These are phyloP conservation scores for Schizophyllum amplum DNA, from an alignment of 1,284 basidiomycete species.

Conservation along the genomic window DNA sequence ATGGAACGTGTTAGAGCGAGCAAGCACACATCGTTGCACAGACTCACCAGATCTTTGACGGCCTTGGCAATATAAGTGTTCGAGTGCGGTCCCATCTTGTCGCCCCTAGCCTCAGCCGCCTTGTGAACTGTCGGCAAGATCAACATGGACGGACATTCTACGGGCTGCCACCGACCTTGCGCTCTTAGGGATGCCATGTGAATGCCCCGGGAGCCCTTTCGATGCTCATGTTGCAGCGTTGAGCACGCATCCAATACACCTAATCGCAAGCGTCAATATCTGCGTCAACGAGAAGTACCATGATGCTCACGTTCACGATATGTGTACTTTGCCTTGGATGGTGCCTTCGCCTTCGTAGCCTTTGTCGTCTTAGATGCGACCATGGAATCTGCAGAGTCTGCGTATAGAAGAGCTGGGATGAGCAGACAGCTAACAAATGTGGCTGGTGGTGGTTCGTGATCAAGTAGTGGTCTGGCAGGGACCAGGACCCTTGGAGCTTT, in stretches of 20 bases:
- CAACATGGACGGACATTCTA: background rate
- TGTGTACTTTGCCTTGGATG: background rate
- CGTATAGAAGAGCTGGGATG: background rate
- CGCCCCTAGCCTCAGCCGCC: constrained; percentile 34
- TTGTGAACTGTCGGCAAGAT: constrained; percentile 30
- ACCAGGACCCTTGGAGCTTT: background rate
- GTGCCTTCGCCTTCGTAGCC: background rate
- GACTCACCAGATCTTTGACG: constrained; percentile 36
- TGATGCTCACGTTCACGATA: background rate
- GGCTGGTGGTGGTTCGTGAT: background rate
- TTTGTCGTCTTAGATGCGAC: background rate
- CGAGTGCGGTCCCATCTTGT: constrained; percentile 43
- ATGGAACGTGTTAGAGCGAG: background rate
- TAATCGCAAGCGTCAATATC: background rate
- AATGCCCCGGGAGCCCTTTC: constrained; percentile 30
- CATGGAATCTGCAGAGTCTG: background rate
- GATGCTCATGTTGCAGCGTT: constrained; percentile 34
- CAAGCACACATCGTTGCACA: background rate
- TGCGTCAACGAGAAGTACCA: background rate
- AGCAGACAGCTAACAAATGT: no score
- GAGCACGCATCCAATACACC: constrained; percentile 5
- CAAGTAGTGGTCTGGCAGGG: background rate
- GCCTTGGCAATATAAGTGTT: constrained; percentile 39
- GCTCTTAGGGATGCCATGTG: constrained; percentile 39
- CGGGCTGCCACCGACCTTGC: constrained; percentile 25